Percentiles rank a stretch among this genome's conserved stretches.
Conservation (phyloP, 805 yeast genomes). For the Ogataea polymorpha region DNA sequence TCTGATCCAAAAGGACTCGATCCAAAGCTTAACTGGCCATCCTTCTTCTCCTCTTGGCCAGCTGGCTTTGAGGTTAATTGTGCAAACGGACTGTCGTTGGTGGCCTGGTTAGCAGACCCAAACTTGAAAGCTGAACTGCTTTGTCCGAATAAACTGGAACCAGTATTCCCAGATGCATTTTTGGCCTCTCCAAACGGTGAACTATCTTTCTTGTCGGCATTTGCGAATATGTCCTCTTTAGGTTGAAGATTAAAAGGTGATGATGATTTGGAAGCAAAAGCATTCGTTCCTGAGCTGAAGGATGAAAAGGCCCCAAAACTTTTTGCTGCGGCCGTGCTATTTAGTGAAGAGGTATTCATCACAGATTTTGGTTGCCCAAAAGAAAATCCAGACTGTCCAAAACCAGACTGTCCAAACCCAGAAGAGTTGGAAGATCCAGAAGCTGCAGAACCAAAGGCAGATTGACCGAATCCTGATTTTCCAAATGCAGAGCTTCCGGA, state of each 20-base stretch:
- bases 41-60: neutral
- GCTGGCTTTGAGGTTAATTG: neutral
- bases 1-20: slow-evolving; percentile 3
- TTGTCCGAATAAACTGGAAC: neutral
- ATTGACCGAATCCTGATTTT: slow-evolving; percentile 6
- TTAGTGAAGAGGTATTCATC: neutral
- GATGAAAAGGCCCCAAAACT: neutral
- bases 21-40: neutral
- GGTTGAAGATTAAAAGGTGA: neutral
- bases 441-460: slow-evolving; percentile 4
- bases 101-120: too few relatives aligned
- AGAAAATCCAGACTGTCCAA: slow-evolving; percentile 4
- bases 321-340: neutral
- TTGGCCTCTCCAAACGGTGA: neutral
- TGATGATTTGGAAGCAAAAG: slow-evolving; percentile 1
- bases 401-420: slow-evolving; percentile 1
- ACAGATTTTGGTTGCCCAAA: neutral
- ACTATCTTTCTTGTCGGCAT: neutral
- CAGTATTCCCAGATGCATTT: neutral
- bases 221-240: slow-evolving; percentile 3
- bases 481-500: slow-evolving; percentile 19
- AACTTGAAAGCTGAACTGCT: neutral
- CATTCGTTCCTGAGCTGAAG: slow-evolving; percentile 1
- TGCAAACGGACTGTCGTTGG: neutral
- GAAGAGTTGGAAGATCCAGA: neutral